These are phyloP conservation scores for Penicillium psychrosexuale DNA, from an alignment of 2,329 filamentous ascomycete species.

Conservation along the genomic window DNA sequence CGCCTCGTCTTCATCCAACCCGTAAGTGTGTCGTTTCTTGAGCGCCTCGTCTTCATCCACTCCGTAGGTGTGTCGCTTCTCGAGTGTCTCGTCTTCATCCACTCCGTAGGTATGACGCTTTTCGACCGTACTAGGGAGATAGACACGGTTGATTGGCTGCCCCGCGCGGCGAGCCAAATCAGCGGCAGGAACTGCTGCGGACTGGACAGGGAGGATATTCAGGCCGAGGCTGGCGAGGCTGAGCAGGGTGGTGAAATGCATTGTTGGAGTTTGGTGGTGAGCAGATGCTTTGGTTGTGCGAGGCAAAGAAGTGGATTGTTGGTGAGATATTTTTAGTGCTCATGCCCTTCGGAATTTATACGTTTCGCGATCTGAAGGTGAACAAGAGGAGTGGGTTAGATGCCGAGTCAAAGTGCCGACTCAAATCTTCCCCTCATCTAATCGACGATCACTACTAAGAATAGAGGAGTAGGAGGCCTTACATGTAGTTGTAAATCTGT, in stretches of 20 bases:
- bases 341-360: not conserved
- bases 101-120: not conserved
- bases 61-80: not conserved
- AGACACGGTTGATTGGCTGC: not conserved
- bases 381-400: not conserved
- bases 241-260: not conserved
- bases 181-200: not conserved
- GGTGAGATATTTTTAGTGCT: not conserved
- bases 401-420: not conserved
- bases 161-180: conserved; percentile 1
- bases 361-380: not conserved
- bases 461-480: not conserved
- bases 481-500: not conserved
- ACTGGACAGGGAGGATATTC: not conserved
- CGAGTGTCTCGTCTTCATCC: not conserved
- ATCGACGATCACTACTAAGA: not conserved
- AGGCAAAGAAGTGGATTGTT: not conserved
- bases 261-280: not conserved
- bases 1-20: not conserved
- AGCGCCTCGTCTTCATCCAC: not conserved
- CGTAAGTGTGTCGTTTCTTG: not conserved
- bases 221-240: conserved; percentile 2
- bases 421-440: not conserved
- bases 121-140: not conserved
- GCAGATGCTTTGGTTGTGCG: not conserved